These are phyloP conservation scores for Carpinus fangiana DNA, from an alignment of 306 rosid genomes.

Conservation along the genomic window DNA sequence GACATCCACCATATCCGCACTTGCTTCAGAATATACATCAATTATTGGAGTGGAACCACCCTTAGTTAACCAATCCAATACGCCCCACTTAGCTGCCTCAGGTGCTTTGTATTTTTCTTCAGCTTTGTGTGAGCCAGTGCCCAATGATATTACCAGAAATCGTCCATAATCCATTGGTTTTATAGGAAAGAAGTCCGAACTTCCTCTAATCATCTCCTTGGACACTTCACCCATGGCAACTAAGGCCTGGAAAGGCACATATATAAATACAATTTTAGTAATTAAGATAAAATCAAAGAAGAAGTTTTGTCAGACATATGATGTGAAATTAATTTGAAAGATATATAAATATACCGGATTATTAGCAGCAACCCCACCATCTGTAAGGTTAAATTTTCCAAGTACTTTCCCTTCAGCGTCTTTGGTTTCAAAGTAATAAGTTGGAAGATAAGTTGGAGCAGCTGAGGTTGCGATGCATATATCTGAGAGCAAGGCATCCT, in stretches of 20 bases:
- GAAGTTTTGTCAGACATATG: too few species aligned
- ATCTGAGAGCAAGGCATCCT: slow-evolving; percentile 45
- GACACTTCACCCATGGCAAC: too few species aligned
- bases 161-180: too few species aligned
- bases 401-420: neutral
- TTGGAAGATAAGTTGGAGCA: slow-evolving; percentile 56
- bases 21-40: slow-evolving; percentile 41
- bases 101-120: slow-evolving; percentile 38
- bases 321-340: neutral
- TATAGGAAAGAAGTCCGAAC: too few species aligned
- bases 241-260: too few species aligned
- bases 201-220: too few species aligned
- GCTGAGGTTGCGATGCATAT: slow-evolving; percentile 52
- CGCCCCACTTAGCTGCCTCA: slow-evolving; percentile 55
- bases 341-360: slow-evolving; percentile 39
- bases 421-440: slow-evolving; percentile 39
- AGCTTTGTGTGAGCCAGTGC: slow-evolving; percentile 52
- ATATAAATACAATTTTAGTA: neutral
- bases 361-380: slow-evolving; percentile 50
- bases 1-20: slow-evolving; percentile 53
- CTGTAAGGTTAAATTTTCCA: slow-evolving; percentile 45
- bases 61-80: slow-evolving; percentile 43
- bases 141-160: slow-evolving; percentile 14
- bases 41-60: slow-evolving; percentile 49
- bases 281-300: too few species aligned